Conservation (phyloP, 208 protist genomes). For the Borovskyia barvae region DNA sequence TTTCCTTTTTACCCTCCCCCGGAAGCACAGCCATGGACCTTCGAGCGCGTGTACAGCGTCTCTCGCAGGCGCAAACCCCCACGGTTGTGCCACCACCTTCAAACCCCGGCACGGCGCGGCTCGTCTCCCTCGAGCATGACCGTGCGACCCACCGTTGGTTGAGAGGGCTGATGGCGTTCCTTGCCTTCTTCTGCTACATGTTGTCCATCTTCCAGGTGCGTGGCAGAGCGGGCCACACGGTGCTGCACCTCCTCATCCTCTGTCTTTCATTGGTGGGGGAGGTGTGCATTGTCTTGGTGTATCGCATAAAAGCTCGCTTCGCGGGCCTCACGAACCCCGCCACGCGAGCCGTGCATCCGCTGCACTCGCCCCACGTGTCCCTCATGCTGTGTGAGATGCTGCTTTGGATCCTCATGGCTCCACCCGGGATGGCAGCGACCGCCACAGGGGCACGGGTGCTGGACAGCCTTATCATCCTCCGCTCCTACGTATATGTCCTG, state of each 20-base stretch:
- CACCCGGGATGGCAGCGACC: slow-evolving; percentile 33
- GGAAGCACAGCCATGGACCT: slow-evolving; percentile 37
- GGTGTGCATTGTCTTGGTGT: slow-evolving; percentile 48
- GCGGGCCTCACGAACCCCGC: slow-evolving; percentile 50
- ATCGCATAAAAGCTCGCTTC: slow-evolving; percentile 54
- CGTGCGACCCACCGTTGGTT: slow-evolving; percentile 40
- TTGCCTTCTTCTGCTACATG: slow-evolving; percentile 43
- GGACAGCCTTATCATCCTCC: slow-evolving; percentile 57
- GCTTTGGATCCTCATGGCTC: slow-evolving; percentile 66
- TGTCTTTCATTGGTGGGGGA: slow-evolving; percentile 44
- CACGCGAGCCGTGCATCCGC: slow-evolving; percentile 22
- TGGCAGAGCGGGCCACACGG: slow-evolving; percentile 23
- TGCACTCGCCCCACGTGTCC: slow-evolving; percentile 52
- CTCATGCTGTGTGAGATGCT: slow-evolving; percentile 56
- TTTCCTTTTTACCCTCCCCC: background rate
- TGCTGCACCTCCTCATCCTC: slow-evolving; percentile 53
- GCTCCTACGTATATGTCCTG: slow-evolving; percentile 65
- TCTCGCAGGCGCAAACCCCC: slow-evolving; percentile 39
- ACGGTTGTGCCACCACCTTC: slow-evolving; percentile 27
- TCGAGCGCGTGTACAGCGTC: slow-evolving; percentile 37
- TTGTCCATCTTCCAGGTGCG: slow-evolving; percentile 54
- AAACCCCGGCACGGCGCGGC: slow-evolving; percentile 16
- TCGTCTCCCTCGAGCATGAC: slow-evolving; percentile 47
- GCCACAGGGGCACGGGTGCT: slow-evolving; percentile 30
- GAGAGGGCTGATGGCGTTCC: slow-evolving; percentile 52